phyloP scores from a whole-genome alignment of 2,329 filamentous ascomycete species.

The Phialophora chinensis region DNA sequence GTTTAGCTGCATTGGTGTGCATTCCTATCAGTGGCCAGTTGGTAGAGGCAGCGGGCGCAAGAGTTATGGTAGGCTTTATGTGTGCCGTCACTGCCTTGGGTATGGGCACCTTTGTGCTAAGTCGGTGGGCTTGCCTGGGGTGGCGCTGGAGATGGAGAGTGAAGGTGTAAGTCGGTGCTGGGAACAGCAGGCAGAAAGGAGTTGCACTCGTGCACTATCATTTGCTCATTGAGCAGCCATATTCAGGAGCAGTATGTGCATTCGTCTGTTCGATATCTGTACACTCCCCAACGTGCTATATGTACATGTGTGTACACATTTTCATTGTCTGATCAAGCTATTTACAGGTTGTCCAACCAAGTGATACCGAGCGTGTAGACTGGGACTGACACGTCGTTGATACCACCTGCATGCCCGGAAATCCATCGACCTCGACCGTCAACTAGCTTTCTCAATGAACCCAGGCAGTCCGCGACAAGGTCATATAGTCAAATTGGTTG shows the following conservation, averaged over 20 bases:
- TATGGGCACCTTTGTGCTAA: conserved; percentile 41
- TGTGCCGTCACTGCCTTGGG: conserved; percentile 51
- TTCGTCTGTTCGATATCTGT: not conserved
- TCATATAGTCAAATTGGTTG: too few species aligned
- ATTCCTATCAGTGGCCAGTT: conserved; percentile 56
- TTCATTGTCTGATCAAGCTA: not conserved
- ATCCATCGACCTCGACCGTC: too few species aligned
- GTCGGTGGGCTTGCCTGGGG: conserved; percentile 47
- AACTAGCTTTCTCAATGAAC: not conserved
- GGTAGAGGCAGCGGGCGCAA: conserved; percentile 53
- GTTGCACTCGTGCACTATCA: not conserved
- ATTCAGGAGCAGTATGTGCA: not conserved
- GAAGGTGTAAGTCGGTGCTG: conserved; percentile 41
- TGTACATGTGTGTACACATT: not conserved
- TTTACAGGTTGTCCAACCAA: not conserved
- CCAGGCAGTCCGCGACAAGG: not conserved
- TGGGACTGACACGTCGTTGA: too few species aligned
- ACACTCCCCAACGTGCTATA: not conserved
- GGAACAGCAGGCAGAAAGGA: not conserved
- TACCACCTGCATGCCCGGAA: too few species aligned
- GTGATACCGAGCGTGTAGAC: not conserved
- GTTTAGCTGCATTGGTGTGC: conserved; percentile 54
- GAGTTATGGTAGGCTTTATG: conserved; percentile 55
- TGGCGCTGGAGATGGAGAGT: conserved; percentile 49
- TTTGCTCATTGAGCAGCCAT: not conserved